Evolutionary conservation across 208 protist genomes (phyloP), one percentile per base, ranked within the genome.

Genomic region (Phytomonas serpens): DNA sequence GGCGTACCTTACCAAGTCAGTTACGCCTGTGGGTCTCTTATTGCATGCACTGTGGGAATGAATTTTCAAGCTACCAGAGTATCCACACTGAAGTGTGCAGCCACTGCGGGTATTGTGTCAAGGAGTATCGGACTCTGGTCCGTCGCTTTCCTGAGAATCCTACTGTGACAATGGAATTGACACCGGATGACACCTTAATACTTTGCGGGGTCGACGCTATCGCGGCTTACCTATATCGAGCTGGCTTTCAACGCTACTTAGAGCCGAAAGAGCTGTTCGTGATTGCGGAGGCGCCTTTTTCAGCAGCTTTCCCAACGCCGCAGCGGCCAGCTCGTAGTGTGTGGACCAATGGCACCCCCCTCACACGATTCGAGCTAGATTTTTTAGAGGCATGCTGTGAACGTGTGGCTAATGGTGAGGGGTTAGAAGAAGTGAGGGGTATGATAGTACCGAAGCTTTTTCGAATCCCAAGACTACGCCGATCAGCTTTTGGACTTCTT

Each of bases 321-420:
- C 38, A 68, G 67, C 73, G 37, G 10, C 63, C 71, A 0, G 77
- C 68, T 32, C 57, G 57, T 9, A 86, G 86, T 27, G 70, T 96
- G 40, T 96, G 91, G 89, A 75, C 77, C 31, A 91, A 82, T 6
- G 87, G 80, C 0, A 68, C 73, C 42, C 69, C 80, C 27, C 83
- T 94, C 30, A 83, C 80, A 4, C 76, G 88, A 37, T 84, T 91
- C 32, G 88, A 96, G 67, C 70, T 96, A 19, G 91, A 96, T 76
- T 96, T 96, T 68, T 61, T 96, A 16, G 88, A 93, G 72, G 91
- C 89, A 14, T 94, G 88, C 73, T 96, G 91, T 74, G 68, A 84
- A 31, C 85, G 91, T 30, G 72, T 96, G 5, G 87, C 89, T 0
- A 61, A 72, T 31, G 84, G 86, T 1, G 84, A 81, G 71, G 34